Evolutionary conservation across 2,329 filamentous ascomycete genomes (phyloP).

Genomic region (Alternaria alternata): DNA sequence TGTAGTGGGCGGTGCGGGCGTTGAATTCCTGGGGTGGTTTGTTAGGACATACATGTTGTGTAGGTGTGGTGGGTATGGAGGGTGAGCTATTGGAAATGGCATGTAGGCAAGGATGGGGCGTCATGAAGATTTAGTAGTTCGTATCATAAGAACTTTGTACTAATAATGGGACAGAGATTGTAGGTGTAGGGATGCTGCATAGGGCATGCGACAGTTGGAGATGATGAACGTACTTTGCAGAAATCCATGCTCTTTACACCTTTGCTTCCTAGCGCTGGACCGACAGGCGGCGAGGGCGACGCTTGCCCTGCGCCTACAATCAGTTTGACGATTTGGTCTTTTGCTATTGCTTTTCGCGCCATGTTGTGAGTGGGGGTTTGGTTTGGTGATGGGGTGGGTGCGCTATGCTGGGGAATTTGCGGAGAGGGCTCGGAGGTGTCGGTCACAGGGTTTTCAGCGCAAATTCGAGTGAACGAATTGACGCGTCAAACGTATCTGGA

Average conservation of each 20-base stretch:
- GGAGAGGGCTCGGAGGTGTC: conserved; percentile 31
- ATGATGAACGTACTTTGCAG: conserved; percentile 65
- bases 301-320: conserved; percentile 97
- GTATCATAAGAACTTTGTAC: too few species aligned
- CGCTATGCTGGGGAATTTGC: conserved; percentile 25
- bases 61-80: too few species aligned
- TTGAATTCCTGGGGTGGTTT: conserved; percentile 83
- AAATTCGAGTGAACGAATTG: not conserved
- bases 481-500: not conserved
- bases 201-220: not conserved
- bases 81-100: too few species aligned
- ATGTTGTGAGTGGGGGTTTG: conserved; percentile 32
- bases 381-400: conserved; percentile 4
- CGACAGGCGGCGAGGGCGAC: conserved; percentile 92
- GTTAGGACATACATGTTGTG: not conserved
- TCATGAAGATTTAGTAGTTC: too few species aligned
- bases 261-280: conserved; percentile 94
- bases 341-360: conserved; percentile 49
- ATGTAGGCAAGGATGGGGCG: too few species aligned
- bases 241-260: conserved; percentile 99
- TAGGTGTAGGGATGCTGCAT: not conserved
- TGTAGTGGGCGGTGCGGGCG: conserved; percentile 86
- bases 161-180: too few species aligned
- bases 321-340: conserved; percentile 80
- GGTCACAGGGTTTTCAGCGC: conserved; percentile 24